Evolutionary conservation across 2,329 filamentous ascomycete species (phyloP), one percentile per base, ranked within the genome.

Genomic region (Trichoderma harzianum): DNA sequence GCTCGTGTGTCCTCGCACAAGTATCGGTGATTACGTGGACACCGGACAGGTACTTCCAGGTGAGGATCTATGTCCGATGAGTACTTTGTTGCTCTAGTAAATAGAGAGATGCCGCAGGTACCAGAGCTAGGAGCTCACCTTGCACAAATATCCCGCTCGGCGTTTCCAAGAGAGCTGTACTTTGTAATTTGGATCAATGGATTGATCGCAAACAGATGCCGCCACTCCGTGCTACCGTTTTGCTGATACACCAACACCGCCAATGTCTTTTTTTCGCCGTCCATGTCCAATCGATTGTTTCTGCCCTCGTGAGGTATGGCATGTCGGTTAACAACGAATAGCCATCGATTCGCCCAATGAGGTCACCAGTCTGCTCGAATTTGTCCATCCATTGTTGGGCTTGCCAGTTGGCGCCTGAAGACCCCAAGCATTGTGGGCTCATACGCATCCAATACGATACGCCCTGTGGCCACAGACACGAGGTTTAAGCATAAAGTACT

Each of bases 361-460:
- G 18, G 34, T 16, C 18, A 24, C 24, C n/a, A 7, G 11, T 30
- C 34, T 26, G 55, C 32, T 69, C 66, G 24, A 68, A 21, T 60
- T 3, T n/a, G 53, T 24, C 26, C 14, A 10, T 30, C 8, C 6
- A 10, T 61, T 5, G 55, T 61, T 55, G 28, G 55, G 67, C 47
- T 39, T 36, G 24, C 18, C 11, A 14, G 32, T 70, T 70, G 68
- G 68, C 68, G 58, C 68, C 68, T 63, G 68, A 70, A 70, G 68
- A 63, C 30, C 67, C 67, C 21, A 36, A 53, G 32, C 32, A 36
- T 47, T 58, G 65, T 58, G 51, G 32, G 43, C 24, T 28, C 65
- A 58, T 43, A 21, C 36, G 24, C 26, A 51, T n/a, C n/a, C n/a
- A n/a, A n/a, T 36, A 36, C 61, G 26, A 51, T 36, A 36, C 61